Evolutionary conservation across 441 rosid genomes (phyloP).

Genomic region (Pelargonium exstipulatum): DNA sequence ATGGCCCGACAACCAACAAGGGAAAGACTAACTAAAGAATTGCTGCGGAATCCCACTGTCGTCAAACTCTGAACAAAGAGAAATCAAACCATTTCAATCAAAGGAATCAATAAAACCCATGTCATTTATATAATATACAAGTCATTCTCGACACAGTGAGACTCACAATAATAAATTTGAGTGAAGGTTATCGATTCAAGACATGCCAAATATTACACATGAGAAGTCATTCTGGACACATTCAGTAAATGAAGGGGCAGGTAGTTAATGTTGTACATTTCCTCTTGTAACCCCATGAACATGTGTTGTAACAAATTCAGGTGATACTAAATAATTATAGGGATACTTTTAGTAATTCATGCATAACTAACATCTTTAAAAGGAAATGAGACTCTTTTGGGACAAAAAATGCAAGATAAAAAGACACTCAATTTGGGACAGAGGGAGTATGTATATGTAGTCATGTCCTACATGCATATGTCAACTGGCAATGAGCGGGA

Average conservation of each 20-base stretch:
- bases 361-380: no score
- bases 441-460: neutral
- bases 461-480: neutral
- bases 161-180: neutral
- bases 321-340: no score
- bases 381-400: no score
- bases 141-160: neutral
- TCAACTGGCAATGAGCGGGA: neutral
- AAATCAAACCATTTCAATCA: neutral
- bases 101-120: slow-evolving; percentile 13
- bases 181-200: neutral
- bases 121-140: neutral
- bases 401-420: no score
- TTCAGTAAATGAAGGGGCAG: no score
- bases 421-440: neutral
- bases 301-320: no score
- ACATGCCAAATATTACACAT: neutral
- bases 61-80: slow-evolving; percentile 67
- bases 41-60: slow-evolving; percentile 61
- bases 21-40: slow-evolving; percentile 75
- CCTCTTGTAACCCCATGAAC: no score
- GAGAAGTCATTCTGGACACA: neutral
- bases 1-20: slow-evolving; percentile 90
- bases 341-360: no score
- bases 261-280: no score